Conservation (phyloP, 345 rosid species). For the Ceriops decandra region DNA sequence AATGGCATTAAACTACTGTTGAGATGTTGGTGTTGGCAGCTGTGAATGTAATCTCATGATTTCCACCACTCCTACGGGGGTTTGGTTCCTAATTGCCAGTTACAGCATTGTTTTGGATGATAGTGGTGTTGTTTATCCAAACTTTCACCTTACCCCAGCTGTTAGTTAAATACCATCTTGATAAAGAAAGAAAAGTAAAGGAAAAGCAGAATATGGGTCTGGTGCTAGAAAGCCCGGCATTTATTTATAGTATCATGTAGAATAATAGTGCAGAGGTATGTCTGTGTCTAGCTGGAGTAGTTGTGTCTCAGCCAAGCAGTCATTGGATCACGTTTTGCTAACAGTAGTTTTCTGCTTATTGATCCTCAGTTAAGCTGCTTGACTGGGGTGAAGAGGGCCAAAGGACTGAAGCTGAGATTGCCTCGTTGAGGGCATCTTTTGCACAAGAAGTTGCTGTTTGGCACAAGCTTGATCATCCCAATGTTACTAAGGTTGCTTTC, state of each 20-base stretch:
- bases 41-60: conserved; percentile 39
- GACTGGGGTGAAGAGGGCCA: conserved; percentile 99
- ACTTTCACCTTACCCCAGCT: conserved; percentile 62
- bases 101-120: conserved; percentile 32
- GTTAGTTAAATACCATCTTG: conserved; percentile 24
- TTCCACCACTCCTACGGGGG: conserved; percentile 58
- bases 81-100: conserved; percentile 37
- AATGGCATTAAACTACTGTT: conserved; percentile 6
- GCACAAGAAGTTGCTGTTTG: conserved; percentile 95
- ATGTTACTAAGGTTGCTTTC: conserved; percentile 81
- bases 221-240: conserved; percentile 13
- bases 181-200: conserved; percentile 9
- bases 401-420: conserved; percentile 85
- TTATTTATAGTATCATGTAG: background rate
- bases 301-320: background rate
- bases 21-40: conserved; percentile 21
- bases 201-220: background rate
- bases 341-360: conserved; percentile 11
- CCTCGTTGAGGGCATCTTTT: conserved; percentile 76
- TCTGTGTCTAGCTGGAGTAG: background rate
- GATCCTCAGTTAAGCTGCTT: conserved; percentile 73
- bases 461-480: conserved; percentile 97
- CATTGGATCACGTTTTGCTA: conserved; percentile 12
- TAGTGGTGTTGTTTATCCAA: conserved; percentile 31
- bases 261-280: background rate